Percentiles rank a stretch among this genome's conserved stretches.
phyloP scores from a whole-genome alignment of 1,284 basidiomycete species.

The Ganoderma lucidum region DNA sequence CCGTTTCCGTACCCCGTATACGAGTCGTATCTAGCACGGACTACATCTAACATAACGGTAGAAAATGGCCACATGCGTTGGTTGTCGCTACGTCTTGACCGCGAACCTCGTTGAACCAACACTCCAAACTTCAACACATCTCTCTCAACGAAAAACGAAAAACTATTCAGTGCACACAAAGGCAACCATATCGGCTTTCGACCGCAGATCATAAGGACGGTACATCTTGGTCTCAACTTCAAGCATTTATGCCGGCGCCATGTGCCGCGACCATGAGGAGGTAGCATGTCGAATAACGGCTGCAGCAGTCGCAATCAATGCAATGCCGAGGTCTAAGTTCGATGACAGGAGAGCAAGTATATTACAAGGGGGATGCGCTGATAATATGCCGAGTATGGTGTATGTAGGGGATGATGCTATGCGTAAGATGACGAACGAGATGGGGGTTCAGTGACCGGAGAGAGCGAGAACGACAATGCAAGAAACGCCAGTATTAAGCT shows the following conservation, averaged over 20 bases:
- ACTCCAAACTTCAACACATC: no score
- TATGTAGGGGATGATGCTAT: slow-evolving; percentile 29
- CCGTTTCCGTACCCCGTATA: no score
- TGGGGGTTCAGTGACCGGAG: slow-evolving; percentile 3
- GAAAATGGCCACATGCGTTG: no score
- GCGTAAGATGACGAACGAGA: slow-evolving; percentile 25
- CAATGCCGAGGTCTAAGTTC: slow-evolving; percentile 14
- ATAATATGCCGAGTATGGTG: slow-evolving; percentile 26
- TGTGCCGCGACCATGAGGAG: neutral
- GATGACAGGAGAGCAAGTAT: slow-evolving; percentile 17
- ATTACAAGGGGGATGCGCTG: slow-evolving; percentile 27
- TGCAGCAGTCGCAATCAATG: slow-evolving; percentile 17
- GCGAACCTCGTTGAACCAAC: no score
- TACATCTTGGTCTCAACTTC: neutral
- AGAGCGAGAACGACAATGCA: slow-evolving; percentile 14
- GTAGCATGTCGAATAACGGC: neutral
- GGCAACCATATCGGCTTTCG: neutral
- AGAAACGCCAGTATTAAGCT: slow-evolving; percentile 10
- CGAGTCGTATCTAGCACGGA: no score
- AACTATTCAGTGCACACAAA: no score
- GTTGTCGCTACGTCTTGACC: no score
- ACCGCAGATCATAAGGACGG: neutral
- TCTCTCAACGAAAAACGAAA: no score
- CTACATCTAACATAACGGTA: no score
- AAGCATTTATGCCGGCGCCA: neutral